Evolutionary conservation across 2,329 filamentous ascomycete genomes (phyloP), one percentile per base, ranked within the genome.

Genomic region (Pseudofabraea citricarpa): DNA sequence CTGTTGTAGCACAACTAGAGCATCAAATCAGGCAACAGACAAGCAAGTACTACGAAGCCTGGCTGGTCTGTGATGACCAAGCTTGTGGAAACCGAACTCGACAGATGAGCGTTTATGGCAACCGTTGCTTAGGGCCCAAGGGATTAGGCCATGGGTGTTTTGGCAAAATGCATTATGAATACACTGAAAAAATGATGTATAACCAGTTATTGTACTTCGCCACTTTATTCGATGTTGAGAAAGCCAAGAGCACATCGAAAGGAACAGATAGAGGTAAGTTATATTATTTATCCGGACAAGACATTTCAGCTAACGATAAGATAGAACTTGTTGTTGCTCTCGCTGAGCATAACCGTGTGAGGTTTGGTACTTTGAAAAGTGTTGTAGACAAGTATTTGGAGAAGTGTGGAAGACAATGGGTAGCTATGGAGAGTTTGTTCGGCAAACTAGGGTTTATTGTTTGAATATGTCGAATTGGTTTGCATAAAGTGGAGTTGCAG

Each of bases 191-290:
- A 67, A 84, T 85, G 57, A 76, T 97, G 46, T 97, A 96, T 69
- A 97, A 95, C 64, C 93, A 98, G 67, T 73, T 98, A 31, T 69
- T 97, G 43, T 98, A 95, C 69, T 86, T 90, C 62, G 78, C 85
- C 22, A 77, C 77, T 38, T 67, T 97, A 43, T 98, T 90, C 73
- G 90, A 98, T 64, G 85, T 94, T 3, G 90, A 97, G 49, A 89
- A 87, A 67, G 85, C 85, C 12, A 79, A 79, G 51, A 58, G 56
- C 36, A 72, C 69, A 49, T 75, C 71, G 16, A 66, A 62, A 36
- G 70, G 66, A n/a, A 68, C 68, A 6, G 70, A 69, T 19, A 77
- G 72, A 35, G 63, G 60, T 57, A 59, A 50, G 52, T 22, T 49
- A 13, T 18, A 37, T 15, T 20, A 16, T 13, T 19, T 16, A 6